phyloP scores from a whole-genome alignment of 1,139 yeast genomes.

The Entelexis sorbosivorans region DNA sequence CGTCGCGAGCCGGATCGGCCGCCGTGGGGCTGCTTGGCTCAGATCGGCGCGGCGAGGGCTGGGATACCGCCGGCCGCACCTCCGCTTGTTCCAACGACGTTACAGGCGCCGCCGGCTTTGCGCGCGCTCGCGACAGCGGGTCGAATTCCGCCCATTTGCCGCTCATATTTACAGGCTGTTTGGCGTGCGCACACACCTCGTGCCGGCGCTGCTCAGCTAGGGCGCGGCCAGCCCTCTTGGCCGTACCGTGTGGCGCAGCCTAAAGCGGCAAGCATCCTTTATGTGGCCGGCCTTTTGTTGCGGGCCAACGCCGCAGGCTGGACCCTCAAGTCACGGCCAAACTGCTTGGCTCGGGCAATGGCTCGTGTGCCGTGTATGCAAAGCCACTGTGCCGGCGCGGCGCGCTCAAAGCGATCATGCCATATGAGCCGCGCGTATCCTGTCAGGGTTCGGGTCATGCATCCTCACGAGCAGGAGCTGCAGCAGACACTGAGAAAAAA shows the following conservation, averaged over 20 bases:
- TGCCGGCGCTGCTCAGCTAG: background rate
- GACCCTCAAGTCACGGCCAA: no score
- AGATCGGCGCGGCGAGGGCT: background rate
- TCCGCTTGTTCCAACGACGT: constrained; percentile 16
- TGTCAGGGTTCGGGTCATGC: background rate
- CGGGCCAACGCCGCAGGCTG: no score
- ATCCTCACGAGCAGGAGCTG: background rate
- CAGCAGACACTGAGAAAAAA: background rate
- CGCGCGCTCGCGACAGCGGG: constrained; percentile 7
- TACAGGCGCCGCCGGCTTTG: constrained; percentile 17
- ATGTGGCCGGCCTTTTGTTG: no score
- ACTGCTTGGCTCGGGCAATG: no score
- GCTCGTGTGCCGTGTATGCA: no score
- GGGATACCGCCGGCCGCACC: constrained; percentile 1
- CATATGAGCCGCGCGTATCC: background rate
- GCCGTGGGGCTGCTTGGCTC: background rate
- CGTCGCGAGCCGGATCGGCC: background rate
- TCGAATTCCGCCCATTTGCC: constrained; percentile 14
- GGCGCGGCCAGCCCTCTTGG: background rate
- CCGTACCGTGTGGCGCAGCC: background rate
- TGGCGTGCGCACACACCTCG: background rate
- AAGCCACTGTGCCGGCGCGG: no score
- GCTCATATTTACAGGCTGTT: constrained; percentile 4
- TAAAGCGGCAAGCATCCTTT: no score
- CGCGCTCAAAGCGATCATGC: no score